Evolutionary conservation across 768 basidiomycete species (phyloP), one percentile per base, ranked within the genome.

Genomic region (Rossbeevera mucosa): DNA sequence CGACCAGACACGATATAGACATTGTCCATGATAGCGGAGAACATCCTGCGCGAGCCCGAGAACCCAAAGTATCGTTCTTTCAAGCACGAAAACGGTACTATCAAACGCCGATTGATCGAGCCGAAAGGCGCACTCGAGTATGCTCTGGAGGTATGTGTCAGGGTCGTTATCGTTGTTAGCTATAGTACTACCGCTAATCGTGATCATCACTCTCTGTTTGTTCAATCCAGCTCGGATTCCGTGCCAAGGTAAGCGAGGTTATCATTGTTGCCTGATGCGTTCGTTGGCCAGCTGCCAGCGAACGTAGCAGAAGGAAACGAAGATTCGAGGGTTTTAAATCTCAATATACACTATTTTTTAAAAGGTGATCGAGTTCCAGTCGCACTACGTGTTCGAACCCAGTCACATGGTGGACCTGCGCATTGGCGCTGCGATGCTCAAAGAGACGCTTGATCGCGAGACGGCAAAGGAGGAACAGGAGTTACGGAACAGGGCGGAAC

Each of bases 111-210:
- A 54, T 64, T 92, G 26, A 76, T 93, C 14, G 79, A 89, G 36
- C 81, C 82, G 13, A 80, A 85, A 72, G 68, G 90, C 3, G 76
- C 86, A 0, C 70, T 93, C 33, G 90, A 93, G 65, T 92, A 87
- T 71, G 88, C 86, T 1, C 75, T 88, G 38, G 87, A 80, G 61
- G 90, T 88, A 26, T 68, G 86, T 14, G 33, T 76, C n/a, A 2
- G 14, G 18, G 7, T n/a, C 7, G 22, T 16, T 4, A 16, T 16
- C 5, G 7, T 7, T 43, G 12, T 2, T 8, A 16, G 6, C n/a
- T n/a, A n/a, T n/a, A n/a, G n/a, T n/a, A n/a, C n/a, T 11, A n/a
- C 21, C 22, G 14, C 13, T 22, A 13, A 16, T 43, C 42, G 7
- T 43, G 4, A 42, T 14, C 40, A 18, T 21, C 18, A 18, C 18